These are phyloP conservation scores for Paramyrothecium roridum DNA, from an alignment of 2,329 filamentous ascomycete genomes.

Conservation along the genomic window DNA sequence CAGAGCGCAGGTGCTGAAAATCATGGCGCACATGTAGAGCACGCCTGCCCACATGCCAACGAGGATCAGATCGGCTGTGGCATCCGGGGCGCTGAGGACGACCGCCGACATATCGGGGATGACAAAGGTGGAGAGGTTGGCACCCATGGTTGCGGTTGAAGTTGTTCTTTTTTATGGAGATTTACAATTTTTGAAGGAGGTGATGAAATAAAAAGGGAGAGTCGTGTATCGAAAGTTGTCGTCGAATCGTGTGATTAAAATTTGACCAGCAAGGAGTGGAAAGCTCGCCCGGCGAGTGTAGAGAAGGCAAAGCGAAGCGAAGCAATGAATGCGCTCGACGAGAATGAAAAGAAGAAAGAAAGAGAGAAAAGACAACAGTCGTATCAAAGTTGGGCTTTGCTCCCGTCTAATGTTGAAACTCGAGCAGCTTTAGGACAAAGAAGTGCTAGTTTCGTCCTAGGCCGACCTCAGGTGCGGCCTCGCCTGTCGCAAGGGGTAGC, in stretches of 20 bases:
- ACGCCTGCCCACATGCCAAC: conserved; percentile 29
- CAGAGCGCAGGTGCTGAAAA: conserved; percentile 38
- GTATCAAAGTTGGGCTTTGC: neutral
- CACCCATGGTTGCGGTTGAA: conserved; percentile 28
- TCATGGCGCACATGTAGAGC: conserved; percentile 35
- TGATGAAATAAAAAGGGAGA: neutral
- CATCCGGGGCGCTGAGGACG: conserved; percentile 27
- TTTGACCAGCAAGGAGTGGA: neutral
- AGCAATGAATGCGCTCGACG: neutral
- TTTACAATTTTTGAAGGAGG: neutral
- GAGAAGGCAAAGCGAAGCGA: conserved; percentile 5
- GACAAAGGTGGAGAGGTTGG: conserved; percentile 35
- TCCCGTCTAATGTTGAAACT: neutral
- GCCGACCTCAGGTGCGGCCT: no score
- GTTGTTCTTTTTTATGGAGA: neutral
- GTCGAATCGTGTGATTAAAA: neutral
- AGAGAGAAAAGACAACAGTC: neutral
- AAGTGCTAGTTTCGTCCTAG: no score
- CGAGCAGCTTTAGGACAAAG: neutral
- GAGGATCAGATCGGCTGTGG: conserved; percentile 24
- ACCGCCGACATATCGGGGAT: conserved; percentile 33
- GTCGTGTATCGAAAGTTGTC: neutral
- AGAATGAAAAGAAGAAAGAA: conserved; percentile 1
- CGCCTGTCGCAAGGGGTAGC: neutral
- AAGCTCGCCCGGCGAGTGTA: neutral